A percentile compares a stretch with the other conserved stretches of the same genome.
Evolutionary conservation across 257 asterid species (phyloP).

Genomic region (Prunella vulgaris): DNA sequence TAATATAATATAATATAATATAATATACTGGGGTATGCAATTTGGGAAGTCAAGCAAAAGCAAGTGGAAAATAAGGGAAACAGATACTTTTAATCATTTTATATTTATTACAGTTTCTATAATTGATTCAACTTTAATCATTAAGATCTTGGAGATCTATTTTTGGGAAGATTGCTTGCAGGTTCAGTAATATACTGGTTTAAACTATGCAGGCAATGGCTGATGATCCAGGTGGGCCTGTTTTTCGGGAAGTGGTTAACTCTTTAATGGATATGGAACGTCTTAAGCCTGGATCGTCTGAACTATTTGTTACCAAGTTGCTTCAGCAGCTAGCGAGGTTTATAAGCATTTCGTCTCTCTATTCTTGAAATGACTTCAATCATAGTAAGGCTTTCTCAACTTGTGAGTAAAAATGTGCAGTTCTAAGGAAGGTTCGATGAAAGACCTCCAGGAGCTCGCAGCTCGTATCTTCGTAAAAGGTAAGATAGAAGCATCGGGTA

Average conservation of each 20-base stretch:
- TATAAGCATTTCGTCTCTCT: slow-evolving; percentile 13
- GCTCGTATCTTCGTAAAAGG: slow-evolving; percentile 53
- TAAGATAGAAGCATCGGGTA: slow-evolving; percentile 47
- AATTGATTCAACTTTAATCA: not conserved
- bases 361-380: slow-evolving; percentile 13
- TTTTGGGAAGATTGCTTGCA: not conserved
- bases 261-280: slow-evolving; percentile 82
- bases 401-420: slow-evolving; percentile 40
- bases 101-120: not conserved
- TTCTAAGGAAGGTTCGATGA: slow-evolving; percentile 76
- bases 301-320: slow-evolving; percentile 65
- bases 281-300: slow-evolving; percentile 71
- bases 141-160: not conserved
- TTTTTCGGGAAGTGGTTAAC: slow-evolving; percentile 51
- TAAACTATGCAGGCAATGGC: slow-evolving; percentile 43
- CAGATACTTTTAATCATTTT: not conserved
- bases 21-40: not conserved
- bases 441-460: slow-evolving; percentile 81
- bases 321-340: slow-evolving; percentile 88
- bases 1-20: too few species aligned
- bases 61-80: not conserved
- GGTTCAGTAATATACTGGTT: not conserved
- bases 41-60: not conserved
- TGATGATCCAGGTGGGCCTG: slow-evolving; percentile 58
- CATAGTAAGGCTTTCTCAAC: slow-evolving; percentile 15